Evolutionary conservation across 2,329 filamentous ascomycete genomes (phyloP).

Genomic region (Exophiala aquamarina): DNA sequence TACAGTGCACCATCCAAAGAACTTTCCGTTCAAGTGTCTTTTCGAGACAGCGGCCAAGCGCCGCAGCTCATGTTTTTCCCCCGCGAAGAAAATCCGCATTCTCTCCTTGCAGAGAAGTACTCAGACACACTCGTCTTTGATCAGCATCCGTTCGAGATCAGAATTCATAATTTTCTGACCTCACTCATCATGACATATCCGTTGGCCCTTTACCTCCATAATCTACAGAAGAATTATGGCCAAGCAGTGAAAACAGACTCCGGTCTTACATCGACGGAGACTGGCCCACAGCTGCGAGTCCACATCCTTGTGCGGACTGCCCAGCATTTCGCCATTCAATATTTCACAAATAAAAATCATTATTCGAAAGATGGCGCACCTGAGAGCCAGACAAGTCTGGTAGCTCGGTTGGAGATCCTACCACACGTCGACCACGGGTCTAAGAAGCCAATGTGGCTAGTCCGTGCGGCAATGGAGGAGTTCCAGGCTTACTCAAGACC

Average conservation of each 20-base stretch:
- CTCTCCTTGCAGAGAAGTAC: constrained; percentile 15
- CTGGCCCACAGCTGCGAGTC: constrained; percentile 15
- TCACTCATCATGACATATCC: constrained; percentile 42
- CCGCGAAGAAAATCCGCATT: constrained; percentile 20
- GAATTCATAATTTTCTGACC: constrained; percentile 21
- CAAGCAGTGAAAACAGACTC: constrained; percentile 1
- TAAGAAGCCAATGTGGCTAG: constrained; percentile 22
- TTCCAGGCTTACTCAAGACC: constrained; percentile 26
- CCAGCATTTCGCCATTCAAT: constrained; percentile 23
- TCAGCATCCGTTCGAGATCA: constrained; percentile 14
- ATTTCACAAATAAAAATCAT: constrained; percentile 17
- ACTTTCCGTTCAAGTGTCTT: constrained; percentile 12
- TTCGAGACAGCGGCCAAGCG: constrained; percentile 6
- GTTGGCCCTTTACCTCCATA: constrained; percentile 40
- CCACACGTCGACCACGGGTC: constrained; percentile 12
- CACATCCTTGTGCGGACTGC: constrained; percentile 23
- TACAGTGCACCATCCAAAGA: constrained; percentile 6
- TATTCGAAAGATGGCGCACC: constrained; percentile 10
- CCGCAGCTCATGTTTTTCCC: constrained; percentile 23
- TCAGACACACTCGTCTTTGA: constrained; percentile 11
- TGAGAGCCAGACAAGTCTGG: constrained; percentile 15
- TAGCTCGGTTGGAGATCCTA: constrained; percentile 27
- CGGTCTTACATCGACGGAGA: not conserved
- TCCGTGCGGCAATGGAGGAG: constrained; percentile 27
- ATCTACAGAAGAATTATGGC: constrained; percentile 19